Evolutionary conservation across 2,329 filamentous ascomycete genomes (phyloP).

Genomic region (Taxawa tesnikishii): DNA sequence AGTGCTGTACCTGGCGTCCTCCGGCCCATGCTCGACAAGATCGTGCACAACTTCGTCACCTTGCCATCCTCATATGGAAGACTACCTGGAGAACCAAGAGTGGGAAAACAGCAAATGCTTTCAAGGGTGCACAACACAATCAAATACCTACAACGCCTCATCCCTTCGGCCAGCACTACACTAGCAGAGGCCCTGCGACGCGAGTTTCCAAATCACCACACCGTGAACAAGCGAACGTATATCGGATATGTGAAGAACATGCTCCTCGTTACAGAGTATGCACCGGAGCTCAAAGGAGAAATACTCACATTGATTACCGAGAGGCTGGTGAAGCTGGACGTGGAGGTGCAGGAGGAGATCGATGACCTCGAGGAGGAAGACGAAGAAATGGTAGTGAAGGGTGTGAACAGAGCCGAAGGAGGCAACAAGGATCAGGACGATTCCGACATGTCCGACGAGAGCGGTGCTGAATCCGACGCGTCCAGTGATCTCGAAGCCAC

Average conservation of each 20-base stretch:
- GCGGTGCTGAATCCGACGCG: conserved; percentile 58
- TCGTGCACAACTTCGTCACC: conserved; percentile 64
- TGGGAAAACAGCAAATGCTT: conserved; percentile 54
- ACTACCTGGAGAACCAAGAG: conserved; percentile 41
- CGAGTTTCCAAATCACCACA: conserved; percentile 31
- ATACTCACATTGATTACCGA: conserved; percentile 75
- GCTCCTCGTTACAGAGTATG: conserved; percentile 63
- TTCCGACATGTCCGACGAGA: conserved; percentile 42
- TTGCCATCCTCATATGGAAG: conserved; percentile 42
- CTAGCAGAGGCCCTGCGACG: conserved; percentile 40
- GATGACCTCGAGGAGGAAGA: conserved; percentile 87
- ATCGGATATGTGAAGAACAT: conserved; percentile 82
- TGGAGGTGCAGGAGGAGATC: conserved; percentile 86
- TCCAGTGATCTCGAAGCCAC: conserved; percentile 48
- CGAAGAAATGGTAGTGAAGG: conserved; percentile 58
- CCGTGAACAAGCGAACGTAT: conserved; percentile 66
- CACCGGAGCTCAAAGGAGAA: conserved; percentile 64
- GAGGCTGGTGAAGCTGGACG: conserved; percentile 83
- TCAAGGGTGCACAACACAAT: conserved; percentile 64
- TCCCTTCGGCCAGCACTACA: conserved; percentile 64
- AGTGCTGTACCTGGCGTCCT: conserved; percentile 76
- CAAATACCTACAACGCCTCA: conserved; percentile 63
- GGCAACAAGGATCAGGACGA: conserved; percentile 40
- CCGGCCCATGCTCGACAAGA: conserved; percentile 60
- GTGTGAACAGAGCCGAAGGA: conserved; percentile 27